Percentiles rank a stretch among this genome's conserved stretches.
Conservation (phyloP, 2,329 filamentous ascomycete species). For the Aspergillus floridensis region DNA sequence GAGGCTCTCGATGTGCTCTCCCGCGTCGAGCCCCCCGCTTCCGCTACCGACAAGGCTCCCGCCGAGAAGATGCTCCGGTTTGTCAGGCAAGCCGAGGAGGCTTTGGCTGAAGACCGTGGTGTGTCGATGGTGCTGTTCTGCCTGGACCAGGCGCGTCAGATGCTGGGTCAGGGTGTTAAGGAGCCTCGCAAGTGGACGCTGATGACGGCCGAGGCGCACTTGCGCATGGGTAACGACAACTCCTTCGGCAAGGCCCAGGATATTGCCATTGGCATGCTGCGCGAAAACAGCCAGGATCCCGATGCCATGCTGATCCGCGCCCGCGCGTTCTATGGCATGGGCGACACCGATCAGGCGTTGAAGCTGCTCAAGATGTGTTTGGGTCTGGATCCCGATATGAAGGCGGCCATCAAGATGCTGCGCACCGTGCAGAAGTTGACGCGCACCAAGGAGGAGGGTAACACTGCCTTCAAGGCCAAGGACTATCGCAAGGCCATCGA, state of each 20-base stretch:
- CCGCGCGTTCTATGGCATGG: conserved; percentile 81
- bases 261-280: conserved; percentile 81
- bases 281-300: conserved; percentile 84
- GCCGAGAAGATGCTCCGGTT: conserved; percentile 83
- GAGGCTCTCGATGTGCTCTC: conserved; percentile 82
- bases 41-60: conserved; percentile 79
- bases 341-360: conserved; percentile 92
- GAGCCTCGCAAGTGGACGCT: conserved; percentile 92
- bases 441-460: conserved; percentile 91
- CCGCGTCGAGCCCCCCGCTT: conserved; percentile 74
- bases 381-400: conserved; percentile 87
- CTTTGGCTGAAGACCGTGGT: conserved; percentile 69
- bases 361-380: conserved; percentile 89
- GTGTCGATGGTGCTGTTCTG: conserved; percentile 92
- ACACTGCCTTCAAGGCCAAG: conserved; percentile 81
- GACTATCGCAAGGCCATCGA: conserved; percentile 77
- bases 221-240: conserved; percentile 90
- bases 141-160: conserved; percentile 82
- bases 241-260: conserved; percentile 88
- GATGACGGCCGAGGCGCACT: conserved; percentile 84
- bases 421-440: conserved; percentile 88
- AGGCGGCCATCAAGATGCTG: conserved; percentile 82
- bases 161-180: conserved; percentile 69
- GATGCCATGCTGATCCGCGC: conserved; percentile 90
- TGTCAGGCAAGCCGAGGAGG: conserved; percentile 74